Base-by-base conservation (phyloP, 2,329 filamentous ascomycete genomes). In the Microascus cirrosus region DNA sequence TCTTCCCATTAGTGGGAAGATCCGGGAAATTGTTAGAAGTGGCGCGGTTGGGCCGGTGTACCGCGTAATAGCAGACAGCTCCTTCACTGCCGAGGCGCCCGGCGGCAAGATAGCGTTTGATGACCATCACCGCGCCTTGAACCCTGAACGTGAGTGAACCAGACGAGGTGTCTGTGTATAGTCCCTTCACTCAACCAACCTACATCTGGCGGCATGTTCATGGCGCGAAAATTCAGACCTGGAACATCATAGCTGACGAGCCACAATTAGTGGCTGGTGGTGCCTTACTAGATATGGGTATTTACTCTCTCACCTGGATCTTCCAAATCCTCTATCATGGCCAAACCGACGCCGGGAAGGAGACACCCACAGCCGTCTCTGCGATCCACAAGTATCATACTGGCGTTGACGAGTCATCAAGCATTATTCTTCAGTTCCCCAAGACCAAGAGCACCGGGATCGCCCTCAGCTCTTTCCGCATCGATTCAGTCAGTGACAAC, bases 1-100 rank as follows among this genome's bases (percentile, higher is more conserved):
- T 64, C 73, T 68, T 20, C 73, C 75, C 0, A 61, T 77, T 2
- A 65, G 72, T 2, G 64, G 62, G 39, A 64, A 66, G 6, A 59
- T 77, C 0, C 67, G 68, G 52, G 63, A 64, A 12, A 50, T 74
- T 1, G 57, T 77, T 4, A 32, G 8, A 8, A 32, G 28, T 8
- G 28, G 28, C 28, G 28, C 8, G 4, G 8, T 32, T 32, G 28
- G 28, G 28, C 28, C 28, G 28, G 28, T 32, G 28, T 32, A 32
- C 28, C 28, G 28, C 8, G 28, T 32, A 4, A 32, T 32, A 4
- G 28, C 28, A 8, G 28, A 32, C 28, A 32, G 28, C 28, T 32
- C 28, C 8, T 32, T 32, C 28, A 32, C 28, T 8, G 28, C 28
- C 28, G 28, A 32, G 28, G 28, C 4, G 28, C 4, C 28, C 28